Conservation (phyloP, 352 stramenopile species). For the Phytophthora fragariaefolia region DNA sequence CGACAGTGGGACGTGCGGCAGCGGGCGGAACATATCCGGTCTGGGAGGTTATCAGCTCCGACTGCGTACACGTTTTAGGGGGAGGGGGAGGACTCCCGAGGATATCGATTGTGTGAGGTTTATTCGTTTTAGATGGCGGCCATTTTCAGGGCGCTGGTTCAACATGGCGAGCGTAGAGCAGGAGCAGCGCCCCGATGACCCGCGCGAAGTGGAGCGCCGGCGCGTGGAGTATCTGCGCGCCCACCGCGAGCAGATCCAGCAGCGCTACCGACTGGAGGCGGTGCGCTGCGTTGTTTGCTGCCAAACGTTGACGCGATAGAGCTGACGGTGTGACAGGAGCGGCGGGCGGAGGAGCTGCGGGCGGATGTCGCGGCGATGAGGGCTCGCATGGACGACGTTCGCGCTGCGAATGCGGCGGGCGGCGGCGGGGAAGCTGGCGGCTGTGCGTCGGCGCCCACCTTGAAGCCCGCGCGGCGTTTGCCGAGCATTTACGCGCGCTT, state of each 20-base stretch:
- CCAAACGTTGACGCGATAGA: too few species aligned
- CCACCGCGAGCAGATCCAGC: slow-evolving; percentile 55
- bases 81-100: too few species aligned
- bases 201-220: slow-evolving; percentile 43
- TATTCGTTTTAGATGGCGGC: too few species aligned
- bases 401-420: slow-evolving; percentile 10
- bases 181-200: slow-evolving; percentile 29
- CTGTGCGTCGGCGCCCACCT: neutral
- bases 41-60: too few species aligned
- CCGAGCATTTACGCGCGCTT: slow-evolving; percentile 59
- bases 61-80: too few species aligned
- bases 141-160: neutral
- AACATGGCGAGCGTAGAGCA: slow-evolving; percentile 2
- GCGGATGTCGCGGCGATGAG: slow-evolving; percentile 37
- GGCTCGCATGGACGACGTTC: slow-evolving; percentile 36
- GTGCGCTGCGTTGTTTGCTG: slow-evolving; percentile 32
- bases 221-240: slow-evolving; percentile 51
- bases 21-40: neutral
- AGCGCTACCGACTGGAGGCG: slow-evolving; percentile 65
- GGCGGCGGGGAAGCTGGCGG: neutral
- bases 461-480: slow-evolving; percentile 1
- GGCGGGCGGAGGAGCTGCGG: slow-evolving; percentile 39
- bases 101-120: too few species aligned
- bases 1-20: neutral
- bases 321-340: slow-evolving; percentile 35